phyloP scores from a whole-genome alignment of 176 grass and related monocot genomes.

The Canna indica region DNA sequence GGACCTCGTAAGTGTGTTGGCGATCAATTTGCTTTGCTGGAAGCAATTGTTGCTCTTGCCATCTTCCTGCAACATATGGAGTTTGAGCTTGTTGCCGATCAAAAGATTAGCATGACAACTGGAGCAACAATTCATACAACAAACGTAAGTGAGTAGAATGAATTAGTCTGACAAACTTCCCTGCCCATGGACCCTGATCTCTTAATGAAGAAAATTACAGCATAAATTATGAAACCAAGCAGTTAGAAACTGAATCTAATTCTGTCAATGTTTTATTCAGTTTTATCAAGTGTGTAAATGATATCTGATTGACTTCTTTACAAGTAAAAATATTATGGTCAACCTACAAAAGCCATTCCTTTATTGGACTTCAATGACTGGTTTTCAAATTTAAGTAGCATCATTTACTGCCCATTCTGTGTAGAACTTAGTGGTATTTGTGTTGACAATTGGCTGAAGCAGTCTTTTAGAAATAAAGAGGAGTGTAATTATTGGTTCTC shows the following conservation, averaged over 20 bases:
- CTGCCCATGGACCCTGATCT: constrained; percentile 2
- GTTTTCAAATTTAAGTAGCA: too few species aligned
- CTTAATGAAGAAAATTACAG: constrained; percentile 9
- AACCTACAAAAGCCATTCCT: too few species aligned
- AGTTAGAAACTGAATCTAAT: not conserved
- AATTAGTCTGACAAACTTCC: not conserved
- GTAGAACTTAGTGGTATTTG: too few species aligned
- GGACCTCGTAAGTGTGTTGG: constrained; percentile 98
- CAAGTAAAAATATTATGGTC: too few species aligned
- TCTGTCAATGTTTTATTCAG: not conserved
- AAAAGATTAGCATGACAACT: constrained; percentile 98
- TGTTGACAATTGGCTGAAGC: not conserved
- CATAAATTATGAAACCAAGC: not conserved
- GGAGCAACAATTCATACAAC: constrained; percentile 97
- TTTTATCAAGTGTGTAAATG: not conserved
- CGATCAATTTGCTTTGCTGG: constrained; percentile 90
- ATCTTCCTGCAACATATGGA: constrained; percentile 70
- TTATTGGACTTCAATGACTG: too few species aligned
- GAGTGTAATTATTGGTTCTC: not conserved
- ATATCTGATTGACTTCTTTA: not conserved
- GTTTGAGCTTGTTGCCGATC: constrained; percentile 61
- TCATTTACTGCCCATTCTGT: too few species aligned
- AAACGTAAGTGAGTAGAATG: constrained; percentile 39
- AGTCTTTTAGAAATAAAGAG: not conserved
- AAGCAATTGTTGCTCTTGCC: constrained; percentile 89